Evolutionary conservation across 352 stramenopile genomes (phyloP), one percentile per base, ranked within the genome.

Genomic region (Pythium plurisporium): DNA sequence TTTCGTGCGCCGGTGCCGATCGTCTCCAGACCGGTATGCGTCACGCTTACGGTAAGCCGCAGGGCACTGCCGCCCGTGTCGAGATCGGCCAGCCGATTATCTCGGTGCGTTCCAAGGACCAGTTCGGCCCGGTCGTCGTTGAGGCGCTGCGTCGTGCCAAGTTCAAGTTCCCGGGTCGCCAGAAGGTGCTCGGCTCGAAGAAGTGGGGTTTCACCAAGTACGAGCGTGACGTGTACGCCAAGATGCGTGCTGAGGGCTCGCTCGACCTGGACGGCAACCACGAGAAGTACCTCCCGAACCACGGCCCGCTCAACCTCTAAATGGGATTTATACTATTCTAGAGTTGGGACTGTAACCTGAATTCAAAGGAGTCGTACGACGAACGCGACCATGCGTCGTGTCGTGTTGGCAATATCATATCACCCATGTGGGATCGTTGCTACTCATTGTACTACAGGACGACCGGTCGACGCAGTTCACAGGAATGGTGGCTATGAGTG

Each of bases 151-250:
- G 97, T 85, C 95, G 97, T 82, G 97, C 96, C 70, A 99, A 99
- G 88, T 99, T 99, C 82, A 99, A 99, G 91, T 99, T 99, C 80
- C 96, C 97, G 33, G 97, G 97, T 72, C 89, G 97, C 68, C 97
- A 99, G 89, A 99, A 99, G 92, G 98, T 99, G 70, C 78, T 99
- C 27, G 95, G 97, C 79, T 98, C 89, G 68, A 97, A 98, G 73
- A 99, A 99, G 87, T 99, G 97, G 97, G 96, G 51, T 20, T 59
- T 59, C 30, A 59, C 40, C 51, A 59, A 59, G 97, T 63, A 98
- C 79, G 84, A 96, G 58, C 91, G 94, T 73, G 95, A 99, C 61
- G 92, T 99, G 62, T 99, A 99, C 83, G 95, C 98, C 25, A 67
- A 85, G 61, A 96, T 98, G 81, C 90, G 96, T 65, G 87, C 97